phyloP scores from a whole-genome alignment of 78 protist species.

The slime mould (Dictyostelium discoideum) region DNA sequence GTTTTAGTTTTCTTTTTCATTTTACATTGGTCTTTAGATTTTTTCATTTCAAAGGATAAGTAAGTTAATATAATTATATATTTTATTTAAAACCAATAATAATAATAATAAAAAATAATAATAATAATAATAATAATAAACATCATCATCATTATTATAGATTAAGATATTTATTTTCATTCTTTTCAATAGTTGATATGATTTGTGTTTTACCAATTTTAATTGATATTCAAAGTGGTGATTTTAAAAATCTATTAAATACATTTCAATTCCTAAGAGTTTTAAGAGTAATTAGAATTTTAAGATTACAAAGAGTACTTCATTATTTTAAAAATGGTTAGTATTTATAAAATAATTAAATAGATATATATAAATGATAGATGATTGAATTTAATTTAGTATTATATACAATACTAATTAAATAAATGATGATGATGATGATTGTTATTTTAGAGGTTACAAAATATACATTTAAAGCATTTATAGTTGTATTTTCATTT shows the following conservation, averaged over 20 bases:
- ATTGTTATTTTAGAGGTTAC: constrained; percentile 42
- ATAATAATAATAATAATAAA: too few relatives aligned
- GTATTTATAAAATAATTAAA: neutral
- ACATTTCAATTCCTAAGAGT: constrained; percentile 72
- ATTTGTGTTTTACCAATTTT: constrained; percentile 55
- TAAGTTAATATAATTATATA: neutral
- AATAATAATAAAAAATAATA: too few relatives aligned
- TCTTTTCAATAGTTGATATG: constrained; percentile 65
- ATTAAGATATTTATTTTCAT: constrained; percentile 70
- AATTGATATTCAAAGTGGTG: constrained; percentile 57
- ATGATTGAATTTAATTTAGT: too few relatives aligned
- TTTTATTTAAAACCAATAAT: too few relatives aligned
- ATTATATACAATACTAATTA: too few relatives aligned
- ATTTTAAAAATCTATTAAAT: constrained; percentile 11
- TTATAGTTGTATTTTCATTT: constrained; percentile 79
- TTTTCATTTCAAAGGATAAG: constrained; percentile 70
- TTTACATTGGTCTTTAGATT: constrained; percentile 58
- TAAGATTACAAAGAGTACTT: constrained; percentile 67
- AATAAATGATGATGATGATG: too few relatives aligned
- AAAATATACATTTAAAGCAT: constrained; percentile 76
- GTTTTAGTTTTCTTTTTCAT: constrained; percentile 20
- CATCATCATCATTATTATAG: neutral
- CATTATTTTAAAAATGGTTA: constrained; percentile 76
- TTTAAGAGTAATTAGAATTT: constrained; percentile 54
- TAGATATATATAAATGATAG: too few relatives aligned